Percentiles rank a stretch among this genome's conserved stretches.
Conservation (phyloP, 208 protist species). For the Crithidia mellificae region DNA sequence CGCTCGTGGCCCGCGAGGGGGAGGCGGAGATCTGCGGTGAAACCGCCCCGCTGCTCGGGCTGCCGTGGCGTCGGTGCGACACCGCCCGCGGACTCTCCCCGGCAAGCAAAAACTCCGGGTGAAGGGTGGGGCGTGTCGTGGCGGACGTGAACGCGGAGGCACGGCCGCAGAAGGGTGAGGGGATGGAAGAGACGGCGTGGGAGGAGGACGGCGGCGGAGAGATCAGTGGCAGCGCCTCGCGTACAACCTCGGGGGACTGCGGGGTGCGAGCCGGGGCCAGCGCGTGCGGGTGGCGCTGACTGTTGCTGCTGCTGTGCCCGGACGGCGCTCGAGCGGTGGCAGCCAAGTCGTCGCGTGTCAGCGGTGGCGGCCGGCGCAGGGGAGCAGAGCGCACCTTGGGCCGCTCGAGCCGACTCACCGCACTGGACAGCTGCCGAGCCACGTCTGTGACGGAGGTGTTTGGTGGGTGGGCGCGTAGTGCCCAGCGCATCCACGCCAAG, state of each 20-base stretch:
- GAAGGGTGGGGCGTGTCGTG: not conserved
- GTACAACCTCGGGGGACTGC: not conserved
- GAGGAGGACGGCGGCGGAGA: not conserved
- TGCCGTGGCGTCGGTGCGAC: not conserved
- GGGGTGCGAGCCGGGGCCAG: not conserved
- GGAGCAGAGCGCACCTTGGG: not conserved
- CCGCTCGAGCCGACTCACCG: not conserved
- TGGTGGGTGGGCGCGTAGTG: slow-evolving; percentile 8
- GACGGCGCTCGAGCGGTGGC: not conserved
- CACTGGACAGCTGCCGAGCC: not conserved
- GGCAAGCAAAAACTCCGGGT: not conserved
- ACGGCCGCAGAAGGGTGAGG: not conserved
- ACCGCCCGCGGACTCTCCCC: not conserved
- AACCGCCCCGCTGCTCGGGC: not conserved
- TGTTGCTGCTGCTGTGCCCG: not conserved
- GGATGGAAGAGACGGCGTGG: not conserved
- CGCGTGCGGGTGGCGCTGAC: too few species aligned
- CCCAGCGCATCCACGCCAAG: slow-evolving; percentile 21
- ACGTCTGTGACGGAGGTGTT: slow-evolving; percentile 4
- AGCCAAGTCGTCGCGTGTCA: not conserved
- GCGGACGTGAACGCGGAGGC: not conserved
- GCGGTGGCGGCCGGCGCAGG: not conserved
- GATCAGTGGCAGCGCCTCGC: not conserved
- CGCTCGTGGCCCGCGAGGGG: not conserved
- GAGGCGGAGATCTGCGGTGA: slow-evolving; percentile 6